Percentiles rank a stretch among this genome's conserved stretches.
Conservation (phyloP, 1,284 basidiomycete species). For the Fistulinella cinereoalba region DNA sequence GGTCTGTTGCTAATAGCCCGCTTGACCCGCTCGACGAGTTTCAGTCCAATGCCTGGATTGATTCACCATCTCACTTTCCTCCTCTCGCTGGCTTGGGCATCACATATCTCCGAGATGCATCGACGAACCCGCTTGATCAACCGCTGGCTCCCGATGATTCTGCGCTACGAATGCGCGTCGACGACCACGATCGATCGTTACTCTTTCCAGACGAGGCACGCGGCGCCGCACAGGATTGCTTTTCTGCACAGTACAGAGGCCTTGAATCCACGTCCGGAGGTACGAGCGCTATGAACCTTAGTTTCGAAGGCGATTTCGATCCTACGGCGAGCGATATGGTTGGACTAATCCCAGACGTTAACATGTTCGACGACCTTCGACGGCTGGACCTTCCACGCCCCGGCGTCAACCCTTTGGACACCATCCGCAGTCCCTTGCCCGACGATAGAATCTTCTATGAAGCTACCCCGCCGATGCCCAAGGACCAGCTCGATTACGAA, state of each 20-base stretch:
- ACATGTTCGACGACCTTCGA: conserved; percentile 37
- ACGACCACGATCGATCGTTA: conserved; percentile 4
- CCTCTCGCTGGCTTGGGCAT: conserved; percentile 35
- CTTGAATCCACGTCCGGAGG: too few relatives aligned
- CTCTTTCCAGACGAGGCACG: neutral
- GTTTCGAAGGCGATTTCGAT: conserved; percentile 15
- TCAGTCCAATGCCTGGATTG: conserved; percentile 36
- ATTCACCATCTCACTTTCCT: conserved; percentile 8
- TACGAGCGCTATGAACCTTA: neutral
- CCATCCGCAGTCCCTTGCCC: conserved; percentile 30
- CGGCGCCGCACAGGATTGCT: too few relatives aligned
- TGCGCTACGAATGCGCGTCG: conserved; percentile 6
- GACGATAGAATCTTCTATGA: neutral
- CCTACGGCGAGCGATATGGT: conserved; percentile 16
- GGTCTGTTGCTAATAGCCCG: conserved; percentile 10
- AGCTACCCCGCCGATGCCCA: neutral
- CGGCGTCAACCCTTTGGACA: conserved; percentile 49
- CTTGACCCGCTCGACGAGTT: conserved; percentile 27
- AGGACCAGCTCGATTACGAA: conserved; percentile 5
- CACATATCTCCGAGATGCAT: conserved; percentile 7
- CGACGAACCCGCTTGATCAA: neutral
- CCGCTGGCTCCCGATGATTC: conserved; percentile 2
- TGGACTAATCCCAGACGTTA: conserved; percentile 45
- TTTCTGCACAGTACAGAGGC: too few relatives aligned
- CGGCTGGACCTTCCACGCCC: conserved; percentile 22